phyloP scores from a whole-genome alignment of 139 green algal genomes.

The Tetradesmus obliquus region DNA sequence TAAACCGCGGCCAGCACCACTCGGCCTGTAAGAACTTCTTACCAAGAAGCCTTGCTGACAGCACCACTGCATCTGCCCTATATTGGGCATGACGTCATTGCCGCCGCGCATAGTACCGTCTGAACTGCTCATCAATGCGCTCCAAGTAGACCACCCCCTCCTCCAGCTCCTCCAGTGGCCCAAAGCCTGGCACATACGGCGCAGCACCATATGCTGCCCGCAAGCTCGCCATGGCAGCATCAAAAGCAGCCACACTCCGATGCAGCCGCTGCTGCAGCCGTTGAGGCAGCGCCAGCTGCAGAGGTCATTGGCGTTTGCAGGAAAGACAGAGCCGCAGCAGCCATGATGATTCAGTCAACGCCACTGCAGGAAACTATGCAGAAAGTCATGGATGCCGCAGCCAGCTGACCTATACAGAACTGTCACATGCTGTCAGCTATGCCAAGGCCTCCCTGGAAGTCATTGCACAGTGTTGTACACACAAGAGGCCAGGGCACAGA shows the following conservation, averaged over 20 bases:
- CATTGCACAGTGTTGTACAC: too few species aligned
- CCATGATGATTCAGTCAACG: not conserved
- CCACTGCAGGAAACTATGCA: too few species aligned
- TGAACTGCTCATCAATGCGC: conserved; percentile 70
- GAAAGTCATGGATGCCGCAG: too few species aligned
- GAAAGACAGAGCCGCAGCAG: not conserved
- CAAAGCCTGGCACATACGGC: conserved; percentile 45
- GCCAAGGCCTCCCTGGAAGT: too few species aligned
- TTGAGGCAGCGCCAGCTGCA: conserved; percentile 8
- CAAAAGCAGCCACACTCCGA: conserved; percentile 56
- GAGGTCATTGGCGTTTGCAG: not conserved
- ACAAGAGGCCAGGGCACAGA: too few species aligned
- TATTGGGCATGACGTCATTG: not conserved
- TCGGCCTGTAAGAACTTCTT: too few species aligned
- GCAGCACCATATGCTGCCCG: conserved; percentile 47
- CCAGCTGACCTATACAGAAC: too few species aligned
- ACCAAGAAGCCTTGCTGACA: too few species aligned
- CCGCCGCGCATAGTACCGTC: conserved; percentile 63
- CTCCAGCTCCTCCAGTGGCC: conserved; percentile 54
- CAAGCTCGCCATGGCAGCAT: conserved; percentile 51
- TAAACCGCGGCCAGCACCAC: not conserved
- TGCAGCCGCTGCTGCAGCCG: not conserved
- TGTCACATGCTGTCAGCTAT: too few species aligned
- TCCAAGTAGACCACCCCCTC: conserved; percentile 72
- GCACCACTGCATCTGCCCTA: too few species aligned